Evolutionary conservation across 768 basidiomycete genomes (phyloP).

Genomic region (Naganishia vaughanmartiniae): DNA sequence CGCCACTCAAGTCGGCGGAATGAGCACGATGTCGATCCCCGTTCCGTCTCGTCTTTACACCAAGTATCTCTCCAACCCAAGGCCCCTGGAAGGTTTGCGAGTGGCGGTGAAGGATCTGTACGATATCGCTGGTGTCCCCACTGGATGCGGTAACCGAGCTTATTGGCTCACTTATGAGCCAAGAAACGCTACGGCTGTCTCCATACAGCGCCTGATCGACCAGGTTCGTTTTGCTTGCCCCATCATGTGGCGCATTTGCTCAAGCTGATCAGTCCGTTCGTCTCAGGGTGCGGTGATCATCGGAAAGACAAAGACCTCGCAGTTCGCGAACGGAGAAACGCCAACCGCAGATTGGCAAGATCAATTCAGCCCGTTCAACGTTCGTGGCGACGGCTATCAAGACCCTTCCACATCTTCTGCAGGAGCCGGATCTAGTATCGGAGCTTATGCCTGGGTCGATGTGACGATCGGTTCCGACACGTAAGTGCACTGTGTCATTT

Average conservation of each 20-base stretch:
- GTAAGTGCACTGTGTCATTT: constrained; percentile 3
- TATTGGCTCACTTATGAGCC: constrained; percentile 51
- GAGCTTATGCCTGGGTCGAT: constrained; percentile 49
- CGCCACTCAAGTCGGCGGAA: constrained; percentile 28
- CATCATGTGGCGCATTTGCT: not conserved
- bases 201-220: constrained; percentile 57
- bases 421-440: constrained; percentile 41
- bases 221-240: constrained; percentile 36
- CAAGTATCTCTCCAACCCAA: constrained; percentile 33
- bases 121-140: constrained; percentile 53
- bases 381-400: constrained; percentile 47
- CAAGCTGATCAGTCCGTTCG: not conserved
- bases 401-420: constrained; percentile 40
- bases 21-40: constrained; percentile 53
- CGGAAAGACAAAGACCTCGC: constrained; percentile 58
- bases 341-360: constrained; percentile 42
- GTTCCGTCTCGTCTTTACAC: constrained; percentile 59
- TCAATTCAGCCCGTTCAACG: constrained; percentile 41
- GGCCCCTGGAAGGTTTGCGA: constrained; percentile 56
- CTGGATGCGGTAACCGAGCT: constrained; percentile 54
- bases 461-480: constrained; percentile 46
- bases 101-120: constrained; percentile 59
- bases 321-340: constrained; percentile 37
- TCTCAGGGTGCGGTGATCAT: constrained; percentile 57
- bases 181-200: constrained; percentile 53